Evolutionary conservation across 306 rosid genomes (phyloP).

Genomic region (Begonia masoniana): DNA sequence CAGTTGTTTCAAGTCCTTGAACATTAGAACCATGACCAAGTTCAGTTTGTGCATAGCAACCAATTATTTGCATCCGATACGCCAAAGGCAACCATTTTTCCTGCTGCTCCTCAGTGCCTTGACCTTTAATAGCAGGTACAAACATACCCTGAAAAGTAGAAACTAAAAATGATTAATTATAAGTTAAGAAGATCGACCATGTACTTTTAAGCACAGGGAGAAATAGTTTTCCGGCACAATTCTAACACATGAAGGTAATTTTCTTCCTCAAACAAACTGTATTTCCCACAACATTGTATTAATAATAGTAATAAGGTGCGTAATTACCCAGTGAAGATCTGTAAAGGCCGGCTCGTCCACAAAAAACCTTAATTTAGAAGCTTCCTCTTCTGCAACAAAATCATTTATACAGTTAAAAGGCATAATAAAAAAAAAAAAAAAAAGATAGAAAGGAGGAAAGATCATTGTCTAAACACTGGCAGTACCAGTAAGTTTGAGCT

Average conservation of each 20-base stretch:
- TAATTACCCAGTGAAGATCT: slow-evolving; percentile 93
- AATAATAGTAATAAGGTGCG: neutral
- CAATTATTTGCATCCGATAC: slow-evolving; percentile 83
- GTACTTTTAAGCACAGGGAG: neutral
- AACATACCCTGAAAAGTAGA: slow-evolving; percentile 69
- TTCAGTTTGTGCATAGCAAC: slow-evolving; percentile 99
- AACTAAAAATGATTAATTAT: neutral
- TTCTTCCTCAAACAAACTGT: no score
- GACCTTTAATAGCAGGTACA: slow-evolving; percentile 76
- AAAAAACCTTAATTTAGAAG: slow-evolving; percentile 44
- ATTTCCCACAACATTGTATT: no score
- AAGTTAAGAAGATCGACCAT: neutral
- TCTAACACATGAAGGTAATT: no score
- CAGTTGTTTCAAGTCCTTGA: slow-evolving; percentile 97
- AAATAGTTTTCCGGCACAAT: no score
- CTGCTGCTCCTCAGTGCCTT: slow-evolving; percentile 90
- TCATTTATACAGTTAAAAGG: slow-evolving; percentile 1
- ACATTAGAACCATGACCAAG: slow-evolving; percentile 98
- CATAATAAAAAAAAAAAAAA: neutral
- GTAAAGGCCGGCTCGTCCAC: slow-evolving; percentile 79
- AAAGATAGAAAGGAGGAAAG: neutral
- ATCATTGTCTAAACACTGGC: neutral
- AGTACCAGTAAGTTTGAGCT: slow-evolving; percentile 72
- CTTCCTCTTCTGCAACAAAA: slow-evolving; percentile 63
- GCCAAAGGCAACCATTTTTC: slow-evolving; percentile 83